phyloP scores from a whole-genome alignment of 495 filamentous ascomycete species.

The Penicillium angulare region DNA sequence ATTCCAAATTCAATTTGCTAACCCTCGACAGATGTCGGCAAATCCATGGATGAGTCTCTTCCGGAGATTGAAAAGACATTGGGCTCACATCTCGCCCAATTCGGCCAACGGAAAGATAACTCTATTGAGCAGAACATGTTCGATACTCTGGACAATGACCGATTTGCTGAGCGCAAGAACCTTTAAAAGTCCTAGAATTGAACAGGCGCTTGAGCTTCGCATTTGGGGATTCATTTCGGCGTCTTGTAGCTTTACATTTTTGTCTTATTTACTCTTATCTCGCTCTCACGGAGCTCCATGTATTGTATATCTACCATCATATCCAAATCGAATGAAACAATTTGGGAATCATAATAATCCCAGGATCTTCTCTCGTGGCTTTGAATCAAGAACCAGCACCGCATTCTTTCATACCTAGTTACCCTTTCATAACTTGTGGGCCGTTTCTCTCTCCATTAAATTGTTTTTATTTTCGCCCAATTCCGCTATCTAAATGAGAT shows the following conservation, averaged over 20 bases:
- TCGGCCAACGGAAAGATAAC: constrained; percentile 55
- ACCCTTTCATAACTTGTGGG: too few species aligned
- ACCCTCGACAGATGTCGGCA: constrained; percentile 54
- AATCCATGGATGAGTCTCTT: constrained; percentile 61
- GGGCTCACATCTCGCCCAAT: constrained; percentile 60
- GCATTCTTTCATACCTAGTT: too few species aligned
- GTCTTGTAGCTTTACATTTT: constrained; percentile 20
- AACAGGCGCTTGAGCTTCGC: constrained; percentile 12
- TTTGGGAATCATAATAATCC: too few species aligned
- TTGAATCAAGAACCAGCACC: too few species aligned
- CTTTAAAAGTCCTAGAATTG: constrained; percentile 21
- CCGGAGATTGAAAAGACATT: constrained; percentile 59
- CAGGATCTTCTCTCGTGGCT: too few species aligned
- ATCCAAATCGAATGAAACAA: neutral
- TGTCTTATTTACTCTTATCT: too few species aligned
- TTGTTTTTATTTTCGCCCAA: too few species aligned
- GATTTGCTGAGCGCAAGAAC: constrained; percentile 29
- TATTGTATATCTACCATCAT: constrained; percentile 20
- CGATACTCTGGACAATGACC: constrained; percentile 32
- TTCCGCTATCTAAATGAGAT: too few species aligned
- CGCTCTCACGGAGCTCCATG: constrained; percentile 10
- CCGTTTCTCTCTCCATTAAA: too few species aligned
- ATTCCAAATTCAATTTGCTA: constrained; percentile 4
- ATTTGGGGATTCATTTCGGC: constrained; percentile 20
- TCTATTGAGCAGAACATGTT: constrained; percentile 20